Conservation (phyloP, 495 filamentous ascomycete species). For the Hapsidospora chrysogenum region DNA sequence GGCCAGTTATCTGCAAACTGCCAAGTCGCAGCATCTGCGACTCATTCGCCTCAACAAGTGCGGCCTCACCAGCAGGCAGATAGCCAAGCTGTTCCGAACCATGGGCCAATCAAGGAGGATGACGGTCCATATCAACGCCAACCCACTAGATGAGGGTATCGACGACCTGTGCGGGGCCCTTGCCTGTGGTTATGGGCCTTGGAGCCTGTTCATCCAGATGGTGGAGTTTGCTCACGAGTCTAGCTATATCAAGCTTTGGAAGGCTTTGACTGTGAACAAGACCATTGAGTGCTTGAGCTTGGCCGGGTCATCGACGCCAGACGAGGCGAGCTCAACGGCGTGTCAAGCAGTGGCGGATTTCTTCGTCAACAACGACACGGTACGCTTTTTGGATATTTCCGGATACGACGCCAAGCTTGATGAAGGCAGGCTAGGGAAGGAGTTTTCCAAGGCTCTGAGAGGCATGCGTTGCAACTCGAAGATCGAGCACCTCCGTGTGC, state of each 20-base stretch:
- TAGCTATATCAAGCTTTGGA: conserved; percentile 56
- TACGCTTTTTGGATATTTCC: conserved; percentile 70
- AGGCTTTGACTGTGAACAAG: conserved; percentile 54
- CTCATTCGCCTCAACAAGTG: conserved; percentile 64
- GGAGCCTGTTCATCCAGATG: conserved; percentile 64
- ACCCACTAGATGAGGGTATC: conserved; percentile 60
- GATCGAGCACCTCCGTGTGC: conserved; percentile 59
- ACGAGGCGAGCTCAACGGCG: conserved; percentile 57
- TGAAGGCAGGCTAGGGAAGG: conserved; percentile 66
- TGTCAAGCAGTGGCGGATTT: conserved; percentile 55
- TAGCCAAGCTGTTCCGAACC: conserved; percentile 61
- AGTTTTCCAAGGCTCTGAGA: conserved; percentile 59
- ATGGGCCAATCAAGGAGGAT: conserved; percentile 50
- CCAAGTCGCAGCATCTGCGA: conserved; percentile 47
- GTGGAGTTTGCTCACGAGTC: conserved; percentile 66
- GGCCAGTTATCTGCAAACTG: conserved; percentile 42
- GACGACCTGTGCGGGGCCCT: conserved; percentile 54
- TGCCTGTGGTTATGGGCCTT: conserved; percentile 40
- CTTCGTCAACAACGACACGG: conserved; percentile 60
- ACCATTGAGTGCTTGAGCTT: conserved; percentile 71
- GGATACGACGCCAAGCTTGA: conserved; percentile 83
- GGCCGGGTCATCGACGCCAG: conserved; percentile 71
- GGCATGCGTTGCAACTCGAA: conserved; percentile 63
- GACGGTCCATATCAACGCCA: conserved; percentile 66
- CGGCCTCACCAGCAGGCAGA: conserved; percentile 57